Percentiles rank a stretch among this genome's conserved stretches.
These are phyloP conservation scores for Glycyrrhiza uralensis DNA, from an alignment of 306 rosid genomes.

Conservation along the genomic window DNA sequence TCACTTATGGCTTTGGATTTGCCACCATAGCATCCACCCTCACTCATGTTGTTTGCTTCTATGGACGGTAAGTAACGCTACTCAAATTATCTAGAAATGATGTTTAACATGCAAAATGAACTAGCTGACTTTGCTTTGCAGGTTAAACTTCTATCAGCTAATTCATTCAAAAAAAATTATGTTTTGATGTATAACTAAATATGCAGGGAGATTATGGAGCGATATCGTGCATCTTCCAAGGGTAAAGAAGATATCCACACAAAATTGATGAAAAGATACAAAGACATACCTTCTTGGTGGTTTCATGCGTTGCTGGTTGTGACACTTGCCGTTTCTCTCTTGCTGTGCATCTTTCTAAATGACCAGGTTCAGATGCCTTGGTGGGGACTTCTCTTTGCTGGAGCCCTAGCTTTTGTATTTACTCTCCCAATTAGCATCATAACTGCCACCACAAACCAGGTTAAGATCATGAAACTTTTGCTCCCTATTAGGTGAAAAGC, in stretches of 20 bases:
- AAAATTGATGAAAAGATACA: constrained; percentile 66
- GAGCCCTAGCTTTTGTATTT: constrained; percentile 55
- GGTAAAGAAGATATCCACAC: constrained; percentile 80
- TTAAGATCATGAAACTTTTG: constrained; percentile 25
- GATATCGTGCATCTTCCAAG: constrained; percentile 52
- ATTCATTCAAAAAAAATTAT: background rate
- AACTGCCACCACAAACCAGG: constrained; percentile 94
- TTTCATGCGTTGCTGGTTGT: constrained; percentile 50
- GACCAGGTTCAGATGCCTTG: constrained; percentile 84
- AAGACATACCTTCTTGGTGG: constrained; percentile 92
- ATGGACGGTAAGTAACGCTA: constrained; percentile 66
- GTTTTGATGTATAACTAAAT: constrained; percentile 16
- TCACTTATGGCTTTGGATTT: constrained; percentile 73
- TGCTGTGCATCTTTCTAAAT: constrained; percentile 62
- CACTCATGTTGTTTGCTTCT: constrained; percentile 64
- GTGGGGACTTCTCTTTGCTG: constrained; percentile 86
- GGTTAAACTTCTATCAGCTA: background rate
- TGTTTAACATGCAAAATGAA: background rate
- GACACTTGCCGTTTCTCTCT: constrained; percentile 55
- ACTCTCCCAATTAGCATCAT: constrained; percentile 89
- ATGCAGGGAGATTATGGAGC: constrained; percentile 75
- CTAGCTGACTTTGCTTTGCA: background rate
- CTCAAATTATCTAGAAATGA: background rate
- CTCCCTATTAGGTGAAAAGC: background rate
- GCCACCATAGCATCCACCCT: constrained; percentile 77